These are phyloP conservation scores for Setaria viridis DNA, from an alignment of 202 grass and related monocot species.

Conservation along the genomic window DNA sequence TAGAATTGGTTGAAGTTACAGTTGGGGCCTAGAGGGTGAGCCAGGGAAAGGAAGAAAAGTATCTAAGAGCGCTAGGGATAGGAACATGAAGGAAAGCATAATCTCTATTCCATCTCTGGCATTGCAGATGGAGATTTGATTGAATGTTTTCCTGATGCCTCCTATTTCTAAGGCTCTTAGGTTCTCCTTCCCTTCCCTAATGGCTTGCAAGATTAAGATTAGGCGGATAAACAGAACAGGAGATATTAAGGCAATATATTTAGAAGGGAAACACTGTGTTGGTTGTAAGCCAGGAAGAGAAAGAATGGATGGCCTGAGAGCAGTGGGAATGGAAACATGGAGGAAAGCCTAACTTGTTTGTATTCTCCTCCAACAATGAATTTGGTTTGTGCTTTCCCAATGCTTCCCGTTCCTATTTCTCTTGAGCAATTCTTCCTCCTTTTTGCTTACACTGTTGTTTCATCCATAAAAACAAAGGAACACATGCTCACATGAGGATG, in stretches of 20 bases:
- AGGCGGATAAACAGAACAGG: neutral
- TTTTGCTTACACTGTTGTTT: neutral
- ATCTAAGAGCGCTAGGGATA: slow-evolving; percentile 23
- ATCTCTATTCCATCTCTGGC: neutral
- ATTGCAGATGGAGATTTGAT: neutral
- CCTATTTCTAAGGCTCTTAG: slow-evolving; percentile 34
- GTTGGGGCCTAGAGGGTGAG: slow-evolving; percentile 10
- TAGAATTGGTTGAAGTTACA: neutral
- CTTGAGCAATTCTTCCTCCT: slow-evolving; percentile 23
- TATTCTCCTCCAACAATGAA: neutral
- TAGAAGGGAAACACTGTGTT: neutral
- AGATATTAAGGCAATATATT: neutral
- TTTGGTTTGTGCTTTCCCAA: neutral
- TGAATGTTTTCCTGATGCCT: slow-evolving; percentile 30
- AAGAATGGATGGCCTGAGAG: slow-evolving; percentile 16
- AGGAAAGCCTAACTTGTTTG: neutral
- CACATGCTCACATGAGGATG: neutral
- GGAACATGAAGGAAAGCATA: slow-evolving; percentile 37
- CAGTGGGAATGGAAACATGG: slow-evolving; percentile 31
- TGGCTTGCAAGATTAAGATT: neutral
- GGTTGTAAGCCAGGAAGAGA: neutral
- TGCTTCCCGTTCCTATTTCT: slow-evolving; percentile 37
- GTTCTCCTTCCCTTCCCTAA: slow-evolving; percentile 4
- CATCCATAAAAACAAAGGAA: neutral
- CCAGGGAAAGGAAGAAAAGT: neutral